A percentile compares a stretch with the other conserved stretches of the same genome.
Conservation (phyloP, 2,329 filamentous ascomycete species). For the Zasmidium cellare region DNA sequence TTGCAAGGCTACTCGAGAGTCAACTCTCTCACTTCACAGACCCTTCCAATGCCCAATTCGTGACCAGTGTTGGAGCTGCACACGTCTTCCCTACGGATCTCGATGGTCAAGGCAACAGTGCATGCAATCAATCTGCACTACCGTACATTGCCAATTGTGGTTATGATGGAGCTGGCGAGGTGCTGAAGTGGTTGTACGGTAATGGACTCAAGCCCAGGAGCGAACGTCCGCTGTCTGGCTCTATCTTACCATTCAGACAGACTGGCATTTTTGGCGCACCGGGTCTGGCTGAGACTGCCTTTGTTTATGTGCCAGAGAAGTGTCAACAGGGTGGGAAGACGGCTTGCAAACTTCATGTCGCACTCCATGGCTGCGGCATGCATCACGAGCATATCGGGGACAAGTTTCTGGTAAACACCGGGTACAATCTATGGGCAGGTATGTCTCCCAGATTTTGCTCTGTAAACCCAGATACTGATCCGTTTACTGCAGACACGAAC, state of each 20-base stretch:
- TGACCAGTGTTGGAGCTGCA: conserved; percentile 3
- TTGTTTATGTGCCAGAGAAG: conserved; percentile 3
- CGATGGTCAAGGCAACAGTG: not conserved
- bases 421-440: conserved; percentile 11
- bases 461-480: not conserved
- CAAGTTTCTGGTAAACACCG: conserved; percentile 4
- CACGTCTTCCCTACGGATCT: conserved; percentile 15
- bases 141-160: conserved; percentile 12
- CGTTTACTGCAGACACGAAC: conserved; percentile 3
- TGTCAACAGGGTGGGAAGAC: not conserved
- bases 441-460: not conserved
- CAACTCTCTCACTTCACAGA: conserved; percentile 4
- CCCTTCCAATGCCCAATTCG: not conserved
- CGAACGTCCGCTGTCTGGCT: not conserved
- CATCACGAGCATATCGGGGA: conserved; percentile 9
- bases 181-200: conserved; percentile 14
- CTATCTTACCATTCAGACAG: conserved; percentile 2
- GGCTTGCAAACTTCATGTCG: conserved; percentile 10
- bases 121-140: not conserved
- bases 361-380: conserved; percentile 16
- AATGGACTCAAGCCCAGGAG: not conserved
- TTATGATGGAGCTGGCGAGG: conserved; percentile 13
- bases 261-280: not conserved
- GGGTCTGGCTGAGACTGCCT: conserved; percentile 9
- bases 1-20: not conserved